Evolutionary conservation across 176 grass and related monocot genomes (phyloP), one percentile per base, ranked within the genome.

Genomic region (Thalia dealbata): DNA sequence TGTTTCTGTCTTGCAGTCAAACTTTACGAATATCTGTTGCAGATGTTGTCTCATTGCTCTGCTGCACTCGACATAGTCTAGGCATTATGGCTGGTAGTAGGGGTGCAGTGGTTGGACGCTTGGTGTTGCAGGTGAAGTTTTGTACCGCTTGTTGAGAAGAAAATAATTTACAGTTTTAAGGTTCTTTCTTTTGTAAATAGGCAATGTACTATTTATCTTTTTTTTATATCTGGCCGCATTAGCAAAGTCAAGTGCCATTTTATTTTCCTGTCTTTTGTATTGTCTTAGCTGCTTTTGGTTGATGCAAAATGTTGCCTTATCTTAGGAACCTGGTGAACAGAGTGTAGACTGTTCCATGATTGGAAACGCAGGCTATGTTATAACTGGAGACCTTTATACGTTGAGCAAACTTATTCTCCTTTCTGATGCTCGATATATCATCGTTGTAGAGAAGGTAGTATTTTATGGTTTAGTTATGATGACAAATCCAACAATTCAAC

Each of bases 11-110:
- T 54, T 42, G 72, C 1, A 46, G 15, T 69, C 19, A 61, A n/a
- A 6, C 65, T 75, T 59, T 10, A 1, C 14, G 24, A 7, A 8
- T 59, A 10, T 27, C 81, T 62, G 84, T 44, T 44, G 72, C 80
- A 97, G 89, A 97, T 88, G 87, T 92, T 48, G 85, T 97, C 48
- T 83, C 93, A 12, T 83, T 97, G 85, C 87, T 97, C 45, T 78
- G 71, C 25, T 97, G 93, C 63, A 88, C 93, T 64, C 88, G 93
- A 38, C 93, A 88, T 50, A 97, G 93, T 85, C 70, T 97, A 74
- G 93, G 93, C 67, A 74, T 97, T 48, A 88, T 97, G 78, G 93
- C 93, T 74, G 88, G 89, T 55, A 88, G 87, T 74, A 83, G 90
- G 91, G 93, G 89, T 70, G 83, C 89, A 61, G 78, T 97, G 32